These are phyloP conservation scores for Cladobotryum protrusum DNA, from an alignment of 2,329 filamentous ascomycete genomes.

Conservation along the genomic window DNA sequence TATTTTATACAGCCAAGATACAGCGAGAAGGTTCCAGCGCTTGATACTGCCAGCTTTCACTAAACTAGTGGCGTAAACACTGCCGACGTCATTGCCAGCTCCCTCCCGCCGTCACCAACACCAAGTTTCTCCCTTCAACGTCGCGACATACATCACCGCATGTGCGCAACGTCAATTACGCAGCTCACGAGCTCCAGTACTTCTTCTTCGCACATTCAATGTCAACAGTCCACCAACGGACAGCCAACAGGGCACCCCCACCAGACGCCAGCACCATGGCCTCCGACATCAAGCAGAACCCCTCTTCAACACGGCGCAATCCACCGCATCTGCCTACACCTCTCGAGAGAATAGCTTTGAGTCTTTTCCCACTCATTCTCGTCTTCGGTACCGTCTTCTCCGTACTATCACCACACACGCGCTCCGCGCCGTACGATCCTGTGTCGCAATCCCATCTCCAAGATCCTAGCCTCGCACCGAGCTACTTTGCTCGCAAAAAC, in stretches of 20 bases:
- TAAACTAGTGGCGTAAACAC: neutral
- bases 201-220: neutral
- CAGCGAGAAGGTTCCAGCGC: neutral
- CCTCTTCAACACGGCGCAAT: neutral
- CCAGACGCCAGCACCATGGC: constrained; percentile 9
- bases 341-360: constrained; percentile 58
- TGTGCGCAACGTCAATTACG: neutral
- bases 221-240: neutral
- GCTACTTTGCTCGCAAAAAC: constrained; percentile 89
- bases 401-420: constrained; percentile 65
- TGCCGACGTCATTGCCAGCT: neutral
- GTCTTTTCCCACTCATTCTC: constrained; percentile 70
- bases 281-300: neutral
- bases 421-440: constrained; percentile 56
- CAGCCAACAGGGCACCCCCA: constrained; percentile 13
- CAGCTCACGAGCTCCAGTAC: neutral
- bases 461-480: constrained; percentile 52
- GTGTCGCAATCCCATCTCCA: constrained; percentile 57
- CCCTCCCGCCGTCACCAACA: neutral
- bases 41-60: neutral
- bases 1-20: no score
- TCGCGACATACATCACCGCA: neutral
- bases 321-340: constrained; percentile 63
- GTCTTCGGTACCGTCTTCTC: constrained; percentile 77
- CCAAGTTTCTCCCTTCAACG: neutral